Evolutionary conservation across 805 yeast genomes (phyloP), one percentile per base, ranked within the genome.

Genomic region (Hanseniaspora meyeri): DNA sequence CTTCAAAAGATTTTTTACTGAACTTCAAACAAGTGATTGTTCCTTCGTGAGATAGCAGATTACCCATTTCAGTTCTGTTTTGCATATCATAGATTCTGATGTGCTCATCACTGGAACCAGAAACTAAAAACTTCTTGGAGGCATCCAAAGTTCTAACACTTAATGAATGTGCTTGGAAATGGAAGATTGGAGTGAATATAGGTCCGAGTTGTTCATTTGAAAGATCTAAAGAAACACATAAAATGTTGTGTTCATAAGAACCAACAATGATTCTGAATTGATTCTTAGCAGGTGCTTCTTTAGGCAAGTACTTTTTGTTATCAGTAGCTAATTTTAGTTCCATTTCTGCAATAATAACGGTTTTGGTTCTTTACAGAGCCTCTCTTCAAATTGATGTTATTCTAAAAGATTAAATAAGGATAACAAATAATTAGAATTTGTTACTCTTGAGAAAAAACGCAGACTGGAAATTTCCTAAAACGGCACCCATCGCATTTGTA

Each of bases 61-160:
- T 87, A 11, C 98, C 98, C 58, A 93, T 74, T 68, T 93, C 98
- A 64, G 88, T 88, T 65, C 98, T 79, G 66, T 87, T 88, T 65
- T 89, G 96, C 60, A 93, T 73, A 71, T 93, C 98, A 67, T 93
- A 93, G 17, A 93, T 86, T 63, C 95, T 81, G 58, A 93, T 89
- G 66, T 87, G 95, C 68, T 93, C 97, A 67, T 93, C 98, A 66
- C 91, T 91, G 4, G 95, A 83, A 4, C 97, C 98, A 2, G 95
- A 85, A 3, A 89, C 97, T 43, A 93, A 72, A 66, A 88, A 89
- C 64, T 96, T 75, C 63, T 80, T 84, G 32, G 93, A 87, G 20
- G 82, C 73, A 60, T 91, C 96, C 61, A 93, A 75, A 49, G 93
- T 77, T 68, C 90, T 84, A 57, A 93, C 87, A 38, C 96, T 85